Conservation (phyloP, 2,329 filamentous ascomycete species). For the Atkinsonella texensis region DNA sequence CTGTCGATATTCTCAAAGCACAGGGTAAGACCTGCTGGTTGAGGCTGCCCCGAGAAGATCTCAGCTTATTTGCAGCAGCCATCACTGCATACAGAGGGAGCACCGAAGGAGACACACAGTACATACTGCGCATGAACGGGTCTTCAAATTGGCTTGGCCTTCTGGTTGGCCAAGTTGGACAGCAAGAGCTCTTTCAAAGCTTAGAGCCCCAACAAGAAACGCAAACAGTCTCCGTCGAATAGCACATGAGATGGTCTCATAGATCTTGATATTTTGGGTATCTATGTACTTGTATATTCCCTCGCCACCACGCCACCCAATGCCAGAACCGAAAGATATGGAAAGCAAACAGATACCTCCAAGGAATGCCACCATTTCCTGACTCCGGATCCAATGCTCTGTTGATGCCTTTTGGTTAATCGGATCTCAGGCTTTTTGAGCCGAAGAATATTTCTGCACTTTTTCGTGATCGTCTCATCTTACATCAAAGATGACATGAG, state of each 20-base stretch:
- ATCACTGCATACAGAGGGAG: conserved; percentile 52
- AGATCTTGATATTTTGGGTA: conserved; percentile 8
- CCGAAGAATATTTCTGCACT: not conserved
- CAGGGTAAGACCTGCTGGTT: conserved; percentile 48
- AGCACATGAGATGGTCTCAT: conserved; percentile 7
- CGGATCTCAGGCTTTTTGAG: not conserved
- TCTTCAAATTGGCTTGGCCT: conserved; percentile 54
- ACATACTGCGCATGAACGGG: conserved; percentile 41
- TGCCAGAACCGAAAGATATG: conserved; percentile 1
- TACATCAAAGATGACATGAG: conserved; percentile 68
- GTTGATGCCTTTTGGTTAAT: not conserved
- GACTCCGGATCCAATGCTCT: conserved; percentile 8
- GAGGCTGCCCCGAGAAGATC: conserved; percentile 49
- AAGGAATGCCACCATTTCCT: conserved; percentile 6
- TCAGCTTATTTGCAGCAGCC: conserved; percentile 48
- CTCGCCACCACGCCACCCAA: not conserved
- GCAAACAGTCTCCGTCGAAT: conserved; percentile 7
- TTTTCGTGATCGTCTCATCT: conserved; percentile 5
- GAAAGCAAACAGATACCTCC: not conserved
- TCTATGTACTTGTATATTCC: conserved; percentile 8
- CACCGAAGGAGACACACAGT: conserved; percentile 28
- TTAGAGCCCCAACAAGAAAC: conserved; percentile 15
- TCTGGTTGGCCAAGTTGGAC: conserved; percentile 37
- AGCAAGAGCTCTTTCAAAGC: conserved; percentile 30
- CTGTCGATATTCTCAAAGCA: conserved; percentile 58